Evolutionary conservation across 208 protist genomes (phyloP).

Genomic region (Acanthamoeba quina): DNA sequence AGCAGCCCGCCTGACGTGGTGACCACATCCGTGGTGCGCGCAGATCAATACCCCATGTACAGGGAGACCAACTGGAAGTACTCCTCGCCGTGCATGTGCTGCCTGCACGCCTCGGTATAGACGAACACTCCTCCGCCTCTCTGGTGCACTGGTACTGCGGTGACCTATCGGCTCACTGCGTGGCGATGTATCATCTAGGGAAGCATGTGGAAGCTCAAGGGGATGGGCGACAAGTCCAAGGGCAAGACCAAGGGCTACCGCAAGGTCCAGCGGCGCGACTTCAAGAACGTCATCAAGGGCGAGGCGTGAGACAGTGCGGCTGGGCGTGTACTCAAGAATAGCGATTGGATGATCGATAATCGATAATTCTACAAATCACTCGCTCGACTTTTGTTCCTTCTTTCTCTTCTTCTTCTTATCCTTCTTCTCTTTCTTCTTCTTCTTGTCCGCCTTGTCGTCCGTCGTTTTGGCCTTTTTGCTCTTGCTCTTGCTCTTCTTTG

Average conservation of each 20-base stretch:
- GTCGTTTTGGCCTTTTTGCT: not conserved
- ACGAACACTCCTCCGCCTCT: no score
- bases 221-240: slow-evolving; percentile 67
- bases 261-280: slow-evolving; percentile 33
- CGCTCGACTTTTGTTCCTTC: not conserved
- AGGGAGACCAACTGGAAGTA: slow-evolving; percentile 76
- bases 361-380: not conserved
- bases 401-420: not conserved
- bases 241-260: slow-evolving; percentile 65
- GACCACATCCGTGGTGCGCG: not conserved
- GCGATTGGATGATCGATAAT: no score
- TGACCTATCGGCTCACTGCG: not conserved
- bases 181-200: not conserved
- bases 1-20: not conserved
- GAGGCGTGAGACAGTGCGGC: not conserved
- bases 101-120: slow-evolving; percentile 33
- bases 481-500: not conserved
- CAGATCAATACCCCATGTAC: slow-evolving; percentile 68
- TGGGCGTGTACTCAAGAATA: no score
- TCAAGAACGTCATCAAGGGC: slow-evolving; percentile 7
- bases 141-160: no score
- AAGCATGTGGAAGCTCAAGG: slow-evolving; percentile 39
- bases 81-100: slow-evolving; percentile 50
- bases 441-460: not conserved
- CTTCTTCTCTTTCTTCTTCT: not conserved